A percentile compares a stretch with the other conserved stretches of the same genome.
Evolutionary conservation across 305 asterid species (phyloP).

Genomic region (Fraxinus dipetala): DNA sequence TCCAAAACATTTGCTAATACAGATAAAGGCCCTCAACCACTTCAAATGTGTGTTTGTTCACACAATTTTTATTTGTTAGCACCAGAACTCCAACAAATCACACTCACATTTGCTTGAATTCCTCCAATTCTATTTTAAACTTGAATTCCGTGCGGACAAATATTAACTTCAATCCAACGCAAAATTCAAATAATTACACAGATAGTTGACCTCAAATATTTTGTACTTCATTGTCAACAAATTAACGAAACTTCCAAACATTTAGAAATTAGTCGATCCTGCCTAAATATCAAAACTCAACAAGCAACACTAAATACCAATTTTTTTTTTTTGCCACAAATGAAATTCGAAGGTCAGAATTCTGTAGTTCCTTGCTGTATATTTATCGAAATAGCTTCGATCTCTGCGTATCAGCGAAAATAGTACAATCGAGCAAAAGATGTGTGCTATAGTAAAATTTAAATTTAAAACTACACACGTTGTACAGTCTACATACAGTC

Average conservation of each 20-base stretch:
- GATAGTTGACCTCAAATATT: neutral
- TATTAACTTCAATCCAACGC: neutral
- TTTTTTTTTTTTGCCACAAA: neutral
- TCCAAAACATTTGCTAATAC: neutral
- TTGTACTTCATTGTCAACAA: neutral
- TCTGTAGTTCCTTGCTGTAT: neutral
- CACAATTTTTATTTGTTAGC: neutral
- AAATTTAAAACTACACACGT: neutral
- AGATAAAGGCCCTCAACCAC: neutral
- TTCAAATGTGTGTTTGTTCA: neutral
- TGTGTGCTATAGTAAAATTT: neutral
- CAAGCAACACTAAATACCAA: neutral
- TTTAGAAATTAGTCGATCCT: neutral
- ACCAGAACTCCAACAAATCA: neutral
- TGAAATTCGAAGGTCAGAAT: neutral
- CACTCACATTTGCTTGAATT: neutral
- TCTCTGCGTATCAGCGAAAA: neutral
- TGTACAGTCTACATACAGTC: slow-evolving; percentile 3
- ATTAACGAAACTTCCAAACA: neutral
- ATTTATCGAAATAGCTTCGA: neutral
- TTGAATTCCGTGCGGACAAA: neutral
- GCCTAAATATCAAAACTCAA: neutral
- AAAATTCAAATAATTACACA: neutral
- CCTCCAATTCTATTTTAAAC: neutral
- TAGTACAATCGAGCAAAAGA: slow-evolving; percentile 1